phyloP scores from a whole-genome alignment of 331 rosid genomes.

The Dryas integrifolia region DNA sequence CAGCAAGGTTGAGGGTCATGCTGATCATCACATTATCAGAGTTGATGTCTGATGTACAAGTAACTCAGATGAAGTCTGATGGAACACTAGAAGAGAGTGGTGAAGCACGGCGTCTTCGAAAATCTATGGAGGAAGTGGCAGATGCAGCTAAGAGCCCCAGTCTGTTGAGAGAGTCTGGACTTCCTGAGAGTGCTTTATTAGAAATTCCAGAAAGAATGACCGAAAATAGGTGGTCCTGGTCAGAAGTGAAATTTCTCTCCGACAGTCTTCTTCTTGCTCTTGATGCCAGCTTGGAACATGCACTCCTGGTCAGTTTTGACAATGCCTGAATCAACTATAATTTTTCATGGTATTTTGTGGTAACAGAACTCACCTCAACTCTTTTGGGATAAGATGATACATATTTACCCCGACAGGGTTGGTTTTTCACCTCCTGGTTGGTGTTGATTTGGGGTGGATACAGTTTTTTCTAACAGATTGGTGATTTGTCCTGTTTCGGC shows the following conservation, averaged over 20 bases:
- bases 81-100: constrained; percentile 98
- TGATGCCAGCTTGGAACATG: constrained; percentile 95
- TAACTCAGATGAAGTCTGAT: constrained; percentile 96
- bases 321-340: not conserved
- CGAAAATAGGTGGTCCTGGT: constrained; percentile 90
- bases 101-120: constrained; percentile 86
- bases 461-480: not conserved
- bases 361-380: not conserved
- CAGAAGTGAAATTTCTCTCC: constrained; percentile 80
- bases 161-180: constrained; percentile 73
- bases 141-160: constrained; percentile 63
- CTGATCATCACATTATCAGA: constrained; percentile 91
- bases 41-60: constrained; percentile 98
- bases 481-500: not conserved
- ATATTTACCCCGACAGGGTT: not conserved
- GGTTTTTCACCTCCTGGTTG: not conserved
- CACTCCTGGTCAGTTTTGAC: constrained; percentile 64
- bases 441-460: not conserved
- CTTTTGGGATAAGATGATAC: not conserved
- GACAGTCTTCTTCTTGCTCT: constrained; percentile 89
- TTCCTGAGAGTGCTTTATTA: constrained; percentile 63
- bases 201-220: constrained; percentile 63
- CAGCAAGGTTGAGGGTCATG: constrained; percentile 97
- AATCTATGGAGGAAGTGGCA: constrained; percentile 75
- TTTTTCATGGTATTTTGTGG: too few species aligned